phyloP scores from a whole-genome alignment of 2,329 filamentous ascomycete species.

The Aureobasidium pullulans region DNA sequence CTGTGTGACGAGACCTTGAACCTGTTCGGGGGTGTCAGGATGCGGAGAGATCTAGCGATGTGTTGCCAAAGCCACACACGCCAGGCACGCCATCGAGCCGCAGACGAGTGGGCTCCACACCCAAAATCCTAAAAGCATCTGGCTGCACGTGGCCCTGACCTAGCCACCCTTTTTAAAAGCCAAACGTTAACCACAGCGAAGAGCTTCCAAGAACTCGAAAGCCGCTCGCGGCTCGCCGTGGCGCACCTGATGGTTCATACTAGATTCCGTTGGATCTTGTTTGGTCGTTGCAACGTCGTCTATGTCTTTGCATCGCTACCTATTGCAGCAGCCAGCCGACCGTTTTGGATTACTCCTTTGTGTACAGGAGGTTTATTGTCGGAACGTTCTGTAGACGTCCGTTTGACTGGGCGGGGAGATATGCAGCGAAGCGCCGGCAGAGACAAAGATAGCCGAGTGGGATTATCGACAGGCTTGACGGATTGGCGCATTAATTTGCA shows the following conservation, averaged over 20 bases:
- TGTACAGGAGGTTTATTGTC: background rate
- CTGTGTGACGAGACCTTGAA: background rate
- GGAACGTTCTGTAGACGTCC: background rate
- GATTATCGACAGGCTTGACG: background rate
- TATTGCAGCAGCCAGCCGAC: background rate
- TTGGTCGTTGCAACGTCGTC: background rate
- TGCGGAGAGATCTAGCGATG: constrained; percentile 1
- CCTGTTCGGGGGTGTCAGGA: background rate
- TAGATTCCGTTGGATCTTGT: background rate
- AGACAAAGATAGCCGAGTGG: constrained; percentile 3
- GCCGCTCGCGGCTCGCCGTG: background rate
- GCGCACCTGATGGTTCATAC: background rate
- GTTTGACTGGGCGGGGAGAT: constrained; percentile 1
- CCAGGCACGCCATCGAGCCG: constrained; percentile 7
- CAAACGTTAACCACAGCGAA: background rate
- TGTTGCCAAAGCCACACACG: constrained; percentile 2
- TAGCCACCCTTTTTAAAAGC: background rate
- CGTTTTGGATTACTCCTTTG: background rate
- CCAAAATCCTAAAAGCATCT: background rate
- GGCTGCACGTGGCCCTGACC: background rate
- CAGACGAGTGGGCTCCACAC: constrained; percentile 8
- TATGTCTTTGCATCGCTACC: background rate
- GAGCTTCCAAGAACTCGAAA: background rate
- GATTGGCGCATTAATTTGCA: constrained; percentile 1
- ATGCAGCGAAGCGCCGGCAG: constrained; percentile 1